These are phyloP conservation scores for Solanum etuberosum DNA, from an alignment of 257 asterid genomes.

Conservation along the genomic window DNA sequence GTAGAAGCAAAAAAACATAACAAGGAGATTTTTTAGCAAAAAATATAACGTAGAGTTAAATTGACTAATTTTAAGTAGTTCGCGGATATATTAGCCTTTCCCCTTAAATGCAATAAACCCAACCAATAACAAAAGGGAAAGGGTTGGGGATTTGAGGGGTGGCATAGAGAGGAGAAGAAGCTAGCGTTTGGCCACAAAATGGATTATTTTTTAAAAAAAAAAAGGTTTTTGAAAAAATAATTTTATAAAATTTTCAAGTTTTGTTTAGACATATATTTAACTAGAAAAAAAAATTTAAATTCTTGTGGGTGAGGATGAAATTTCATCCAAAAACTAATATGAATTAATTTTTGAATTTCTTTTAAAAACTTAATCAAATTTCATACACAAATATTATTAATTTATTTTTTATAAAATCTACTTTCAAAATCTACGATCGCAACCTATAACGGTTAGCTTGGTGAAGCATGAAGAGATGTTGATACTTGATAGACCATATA, in stretches of 20 bases:
- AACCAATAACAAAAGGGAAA: neutral
- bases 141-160: neutral
- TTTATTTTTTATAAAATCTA: neutral
- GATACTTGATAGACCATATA: neutral
- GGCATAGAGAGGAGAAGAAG: neutral
- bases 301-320: neutral
- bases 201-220: neutral
- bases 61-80: neutral
- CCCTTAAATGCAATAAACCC: neutral
- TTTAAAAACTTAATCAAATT: neutral
- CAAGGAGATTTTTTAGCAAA: neutral
- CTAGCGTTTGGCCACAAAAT: neutral
- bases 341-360: neutral
- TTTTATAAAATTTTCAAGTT: too few relatives aligned
- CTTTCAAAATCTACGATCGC: neutral
- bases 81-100: neutral
- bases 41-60: neutral
- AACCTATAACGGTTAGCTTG: neutral
- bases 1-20: neutral
- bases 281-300: neutral
- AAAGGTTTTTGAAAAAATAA: too few relatives aligned
- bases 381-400: too few relatives aligned
- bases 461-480: neutral
- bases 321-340: neutral
- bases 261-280: neutral